Base-by-base conservation (phyloP, 805 yeast genomes). In the Tetrapisispora nanseiensis region DNA sequence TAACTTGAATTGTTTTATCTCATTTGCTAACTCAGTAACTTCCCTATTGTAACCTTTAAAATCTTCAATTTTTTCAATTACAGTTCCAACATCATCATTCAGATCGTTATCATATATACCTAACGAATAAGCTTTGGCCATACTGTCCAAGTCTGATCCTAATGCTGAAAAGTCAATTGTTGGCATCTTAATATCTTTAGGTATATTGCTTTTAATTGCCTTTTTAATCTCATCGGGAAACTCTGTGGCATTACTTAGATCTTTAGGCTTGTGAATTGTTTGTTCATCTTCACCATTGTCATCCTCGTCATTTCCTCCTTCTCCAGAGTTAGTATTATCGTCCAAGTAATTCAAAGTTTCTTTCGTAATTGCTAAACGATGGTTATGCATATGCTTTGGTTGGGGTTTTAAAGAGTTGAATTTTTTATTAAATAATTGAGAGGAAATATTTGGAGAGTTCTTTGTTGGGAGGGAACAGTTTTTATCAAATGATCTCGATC, bases 61-160 rank as follows among this genome's bases (percentile, higher is more conserved):
- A 54, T 80, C 86, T 11, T 64, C 69, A 10, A 78, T 41, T 42
- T 68, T 62, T 46, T 74, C 74, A 18, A 80, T 70, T 0, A 80
- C 71, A 12, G 74, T 73, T 0, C 83, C 83, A 6, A 62, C 63
- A 38, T 70, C 69, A 0, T 77, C 72, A 20, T 63, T 68, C 9
- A 74, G 58, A 49, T 79, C 83, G 46, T 76, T 83, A 51, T 78
- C 82, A 51, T 75, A 78, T 48, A 72, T 56, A 1, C 84, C 85
- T 19, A 68, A 49, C n/a, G 68, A 62, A 48, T 80, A 80, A 0
- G 82, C 82, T 40, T 69, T 67, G 0, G 76, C 82, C 80, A 78
- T 73, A 3, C 72, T 68, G 38, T 76, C 81, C 48, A 72, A 43
- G 49, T 76, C 72, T 16, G 65, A 65, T 20, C 68, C 69, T 23